Evolutionary conservation across 2,329 filamentous ascomycete genomes (phyloP).

Genomic region (Fusarium sarcochroum): DNA sequence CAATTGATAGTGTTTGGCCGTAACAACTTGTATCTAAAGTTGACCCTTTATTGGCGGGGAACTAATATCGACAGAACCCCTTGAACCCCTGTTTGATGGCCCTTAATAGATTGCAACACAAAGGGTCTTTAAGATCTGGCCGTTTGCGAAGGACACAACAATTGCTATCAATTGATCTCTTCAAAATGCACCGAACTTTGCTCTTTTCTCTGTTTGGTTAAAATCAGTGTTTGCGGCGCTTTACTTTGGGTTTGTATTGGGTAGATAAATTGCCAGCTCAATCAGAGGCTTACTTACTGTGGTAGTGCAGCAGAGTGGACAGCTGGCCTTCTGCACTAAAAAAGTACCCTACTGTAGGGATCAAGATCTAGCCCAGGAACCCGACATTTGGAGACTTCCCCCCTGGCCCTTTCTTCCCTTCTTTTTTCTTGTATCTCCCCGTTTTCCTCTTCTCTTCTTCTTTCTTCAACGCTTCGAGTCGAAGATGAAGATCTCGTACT

Average conservation of each 20-base stretch:
- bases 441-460: constrained; percentile 1
- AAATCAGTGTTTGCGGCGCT: constrained; percentile 18
- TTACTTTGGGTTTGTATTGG: constrained; percentile 35
- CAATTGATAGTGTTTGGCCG: background rate
- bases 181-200: background rate
- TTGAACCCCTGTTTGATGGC: constrained; percentile 20
- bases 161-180: background rate
- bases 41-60: background rate
- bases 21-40: background rate
- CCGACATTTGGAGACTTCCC: constrained; percentile 9
- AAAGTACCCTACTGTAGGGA: constrained; percentile 23
- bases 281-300: background rate
- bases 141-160: constrained; percentile 2
- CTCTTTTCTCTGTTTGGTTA: background rate
- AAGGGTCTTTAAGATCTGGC: constrained; percentile 19
- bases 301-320: constrained; percentile 6
- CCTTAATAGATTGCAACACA: constrained; percentile 22
- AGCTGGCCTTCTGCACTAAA: constrained; percentile 44
- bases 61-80: too few relatives aligned
- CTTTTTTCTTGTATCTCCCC: constrained; percentile 3
- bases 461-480: constrained; percentile 16
- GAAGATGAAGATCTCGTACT: constrained; percentile 79
- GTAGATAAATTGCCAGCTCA: constrained; percentile 5
- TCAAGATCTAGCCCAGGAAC: constrained; percentile 36
- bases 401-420: constrained; percentile 11